Evolutionary conservation across 352 stramenopile genomes (phyloP).

Genomic region (Aphanomyces euteiches): DNA sequence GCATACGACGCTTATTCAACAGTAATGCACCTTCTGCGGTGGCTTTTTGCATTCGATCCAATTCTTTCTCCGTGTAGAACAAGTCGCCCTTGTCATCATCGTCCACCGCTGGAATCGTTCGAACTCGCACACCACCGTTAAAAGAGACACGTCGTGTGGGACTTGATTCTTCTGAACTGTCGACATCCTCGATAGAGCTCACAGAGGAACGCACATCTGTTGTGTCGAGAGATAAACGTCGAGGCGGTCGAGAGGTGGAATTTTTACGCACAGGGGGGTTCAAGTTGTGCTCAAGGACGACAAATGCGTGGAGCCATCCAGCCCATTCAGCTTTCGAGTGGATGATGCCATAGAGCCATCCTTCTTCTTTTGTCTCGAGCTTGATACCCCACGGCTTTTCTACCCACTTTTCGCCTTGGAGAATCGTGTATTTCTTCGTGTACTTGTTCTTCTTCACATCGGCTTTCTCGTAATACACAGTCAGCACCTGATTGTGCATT

Average conservation of each 20-base stretch:
- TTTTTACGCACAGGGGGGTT: not conserved
- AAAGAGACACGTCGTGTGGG: conserved; percentile 14
- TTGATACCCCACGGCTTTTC: conserved; percentile 22
- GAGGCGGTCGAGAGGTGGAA: not conserved
- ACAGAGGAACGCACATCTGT: not conserved
- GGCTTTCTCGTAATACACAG: not conserved
- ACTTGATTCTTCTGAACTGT: conserved; percentile 11
- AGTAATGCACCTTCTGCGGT: not conserved
- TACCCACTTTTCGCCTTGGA: conserved; percentile 22
- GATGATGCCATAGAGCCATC: conserved; percentile 22
- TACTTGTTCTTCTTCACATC: conserved; percentile 14
- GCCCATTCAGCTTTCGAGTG: conserved; percentile 24
- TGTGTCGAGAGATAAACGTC: not conserved
- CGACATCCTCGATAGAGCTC: not conserved
- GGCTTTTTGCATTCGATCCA: conserved; percentile 15
- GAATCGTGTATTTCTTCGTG: conserved; percentile 20
- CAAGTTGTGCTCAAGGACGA: conserved; percentile 16
- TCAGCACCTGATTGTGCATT: conserved; percentile 13
- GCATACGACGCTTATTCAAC: not conserved
- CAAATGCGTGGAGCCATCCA: conserved; percentile 23
- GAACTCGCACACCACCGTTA: conserved; percentile 10
- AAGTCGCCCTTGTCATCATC: conserved; percentile 25
- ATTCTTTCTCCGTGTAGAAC: conserved; percentile 20
- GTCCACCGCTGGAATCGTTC: conserved; percentile 22
- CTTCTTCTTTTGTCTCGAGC: conserved; percentile 26